Base-by-base conservation (phyloP, 805 yeast species). In the Cyberlindnera maritima region DNA sequence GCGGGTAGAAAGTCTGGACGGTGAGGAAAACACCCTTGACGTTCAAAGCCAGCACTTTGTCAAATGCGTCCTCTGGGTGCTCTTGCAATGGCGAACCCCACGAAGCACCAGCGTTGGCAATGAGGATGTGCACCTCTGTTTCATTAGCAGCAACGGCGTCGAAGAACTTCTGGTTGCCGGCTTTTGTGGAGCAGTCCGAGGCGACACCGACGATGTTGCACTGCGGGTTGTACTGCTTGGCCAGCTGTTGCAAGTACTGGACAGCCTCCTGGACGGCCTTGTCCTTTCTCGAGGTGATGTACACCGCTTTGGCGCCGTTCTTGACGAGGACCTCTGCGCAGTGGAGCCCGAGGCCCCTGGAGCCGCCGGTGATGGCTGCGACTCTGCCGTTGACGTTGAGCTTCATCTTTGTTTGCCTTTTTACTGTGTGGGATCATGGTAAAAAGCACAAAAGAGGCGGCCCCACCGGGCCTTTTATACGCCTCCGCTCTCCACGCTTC, bases 41-140 rank as follows among this genome's bases (percentile, higher is more conserved):
- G 56, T 85, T 85, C 56, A 85, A 72, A 41, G 73, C 75, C 59
- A 83, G 61, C 7, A 85, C 84, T 62, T 83, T 83, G 54, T 74
- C 77, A 54, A 85, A 62, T 2, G 87, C 88, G 3, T 66, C 50
- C 25, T 79, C 79, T 3, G 88, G 80, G 58, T 85, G 90, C 11
- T 67, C 65, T 33, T 71, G 80, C 41, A 85, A 63, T 12, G 77
- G 77, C 1, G 80, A 83, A 17, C 90, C 91, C 91, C 91, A 85
- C 13, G 84, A 67, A 9, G 90, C 89, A 26, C 92, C 92, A 6
- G 92, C 91, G 58, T 85, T 85, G 41, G 90, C 88, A 56, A 83
- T 72, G 52, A 85, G 70, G 50, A 85, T 81, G 62, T 85, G 80
- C 32, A 84, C 72, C 56, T 72, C 69, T 13, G 58, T 21, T 42